phyloP scores from a whole-genome alignment of 495 filamentous ascomycete species.

The Penicillium odoratum region DNA sequence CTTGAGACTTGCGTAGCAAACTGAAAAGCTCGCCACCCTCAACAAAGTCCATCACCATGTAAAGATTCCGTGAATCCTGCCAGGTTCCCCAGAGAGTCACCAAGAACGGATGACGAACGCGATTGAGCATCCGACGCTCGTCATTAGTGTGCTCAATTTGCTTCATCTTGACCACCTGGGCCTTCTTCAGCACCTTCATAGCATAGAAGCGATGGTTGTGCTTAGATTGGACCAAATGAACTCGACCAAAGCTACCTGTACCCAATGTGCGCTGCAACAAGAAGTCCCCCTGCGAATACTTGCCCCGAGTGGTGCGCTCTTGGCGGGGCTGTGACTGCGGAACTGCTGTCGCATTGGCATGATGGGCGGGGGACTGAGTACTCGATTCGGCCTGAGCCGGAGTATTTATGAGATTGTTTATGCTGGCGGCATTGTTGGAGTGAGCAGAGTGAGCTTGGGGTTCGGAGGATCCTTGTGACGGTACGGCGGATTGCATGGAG shows the following conservation, averaged over 20 bases:
- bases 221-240: conserved; percentile 93
- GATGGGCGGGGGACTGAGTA: conserved; percentile 17
- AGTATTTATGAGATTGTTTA: conserved; percentile 44
- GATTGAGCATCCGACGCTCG: conserved; percentile 89
- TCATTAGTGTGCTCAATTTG: conserved; percentile 99
- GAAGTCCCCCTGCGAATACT: conserved; percentile 92
- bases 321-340: conserved; percentile 20
- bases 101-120: conserved; percentile 94
- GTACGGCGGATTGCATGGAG: conserved; percentile 44
- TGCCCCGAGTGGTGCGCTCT: conserved; percentile 86
- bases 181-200: conserved; percentile 97
- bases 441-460: conserved; percentile 22
- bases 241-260: conserved; percentile 94
- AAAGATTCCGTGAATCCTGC: conserved; percentile 90
- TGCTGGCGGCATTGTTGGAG: conserved; percentile 44
- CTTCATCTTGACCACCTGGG: conserved; percentile 99
- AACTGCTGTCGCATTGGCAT: conserved; percentile 10
- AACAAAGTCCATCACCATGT: conserved; percentile 99
- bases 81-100: conserved; percentile 99
- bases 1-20: conserved; percentile 91
- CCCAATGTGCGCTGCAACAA: conserved; percentile 84
- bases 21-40: conserved; percentile 98
- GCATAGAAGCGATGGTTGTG: conserved; percentile 98
- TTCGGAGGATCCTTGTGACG: conserved; percentile 33
- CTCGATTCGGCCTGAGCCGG: conserved; percentile 25